Conservation (phyloP, 1,139 yeast genomes). For the Yamadazyma triangularis region DNA sequence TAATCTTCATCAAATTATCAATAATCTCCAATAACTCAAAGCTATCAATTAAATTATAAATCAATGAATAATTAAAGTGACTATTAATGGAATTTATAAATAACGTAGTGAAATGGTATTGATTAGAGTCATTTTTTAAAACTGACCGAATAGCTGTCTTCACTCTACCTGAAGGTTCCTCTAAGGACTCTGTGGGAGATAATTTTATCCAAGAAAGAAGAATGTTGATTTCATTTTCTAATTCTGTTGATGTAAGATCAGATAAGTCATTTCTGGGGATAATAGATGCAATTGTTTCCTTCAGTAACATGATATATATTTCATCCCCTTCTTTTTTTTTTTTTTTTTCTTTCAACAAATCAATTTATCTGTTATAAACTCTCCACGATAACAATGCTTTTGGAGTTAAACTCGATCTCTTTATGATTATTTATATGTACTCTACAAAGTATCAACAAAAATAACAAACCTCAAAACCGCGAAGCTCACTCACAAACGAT, state of each 20-base stretch:
- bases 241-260: conserved; percentile 18
- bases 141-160: conserved; percentile 36
- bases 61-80: conserved; percentile 3
- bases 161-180: conserved; percentile 33
- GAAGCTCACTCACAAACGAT: too few species aligned
- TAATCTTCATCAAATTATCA: conserved; percentile 10
- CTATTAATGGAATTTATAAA: conserved; percentile 29
- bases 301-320: background rate
- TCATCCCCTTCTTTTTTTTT: too few species aligned
- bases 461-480: too few species aligned
- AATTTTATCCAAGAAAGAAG: conserved; percentile 34
- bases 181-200: conserved; percentile 8
- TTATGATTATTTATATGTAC: too few species aligned
- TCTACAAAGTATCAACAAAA: too few species aligned
- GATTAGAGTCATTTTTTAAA: conserved; percentile 30
- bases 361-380: too few species aligned
- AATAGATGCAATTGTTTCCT: conserved; percentile 5
- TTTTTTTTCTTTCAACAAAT: too few species aligned
- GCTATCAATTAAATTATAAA: conserved; percentile 1
- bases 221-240: conserved; percentile 40
- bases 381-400: too few species aligned
- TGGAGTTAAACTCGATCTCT: too few species aligned
- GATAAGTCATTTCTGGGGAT: conserved; percentile 10
- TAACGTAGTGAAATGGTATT: conserved; percentile 31
- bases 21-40: conserved; percentile 10